phyloP scores from a whole-genome alignment of 208 protist species.

The Wallacemonas collosoma region DNA sequence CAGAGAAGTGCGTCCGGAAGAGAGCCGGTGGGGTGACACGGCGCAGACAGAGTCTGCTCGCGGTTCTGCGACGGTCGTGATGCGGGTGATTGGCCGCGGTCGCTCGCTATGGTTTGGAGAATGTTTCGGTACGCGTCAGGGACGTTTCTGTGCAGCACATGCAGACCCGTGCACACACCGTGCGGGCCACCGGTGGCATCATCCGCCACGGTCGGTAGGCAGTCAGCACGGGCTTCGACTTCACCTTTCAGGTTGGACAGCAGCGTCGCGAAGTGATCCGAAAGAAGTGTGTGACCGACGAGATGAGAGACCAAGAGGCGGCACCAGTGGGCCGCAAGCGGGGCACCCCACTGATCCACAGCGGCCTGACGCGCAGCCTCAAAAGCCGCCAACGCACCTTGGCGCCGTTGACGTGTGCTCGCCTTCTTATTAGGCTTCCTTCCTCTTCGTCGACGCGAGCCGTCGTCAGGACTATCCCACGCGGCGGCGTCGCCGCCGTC shows the following conservation, averaged over 20 bases:
- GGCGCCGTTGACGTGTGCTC: background rate
- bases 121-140: background rate
- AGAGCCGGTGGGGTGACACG: background rate
- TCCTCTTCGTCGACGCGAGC: background rate
- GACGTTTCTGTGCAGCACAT: background rate
- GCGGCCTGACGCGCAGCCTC: background rate
- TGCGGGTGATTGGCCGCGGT: background rate
- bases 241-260: background rate
- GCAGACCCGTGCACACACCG: background rate
- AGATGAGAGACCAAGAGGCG: background rate
- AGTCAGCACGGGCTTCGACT: constrained; percentile 9
- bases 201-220: background rate
- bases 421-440: background rate
- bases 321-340: background rate
- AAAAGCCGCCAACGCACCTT: background rate
- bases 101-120: background rate
- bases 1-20: background rate
- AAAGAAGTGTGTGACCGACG: constrained; percentile 6
- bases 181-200: background rate
- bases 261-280: background rate
- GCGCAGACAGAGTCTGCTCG: background rate
- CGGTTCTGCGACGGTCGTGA: background rate
- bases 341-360: background rate
- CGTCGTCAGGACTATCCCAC: too few relatives aligned
- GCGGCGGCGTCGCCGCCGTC: too few relatives aligned